Evolutionary conservation across 2,329 filamentous ascomycete genomes (phyloP).

Genomic region (Phoma sp.): DNA sequence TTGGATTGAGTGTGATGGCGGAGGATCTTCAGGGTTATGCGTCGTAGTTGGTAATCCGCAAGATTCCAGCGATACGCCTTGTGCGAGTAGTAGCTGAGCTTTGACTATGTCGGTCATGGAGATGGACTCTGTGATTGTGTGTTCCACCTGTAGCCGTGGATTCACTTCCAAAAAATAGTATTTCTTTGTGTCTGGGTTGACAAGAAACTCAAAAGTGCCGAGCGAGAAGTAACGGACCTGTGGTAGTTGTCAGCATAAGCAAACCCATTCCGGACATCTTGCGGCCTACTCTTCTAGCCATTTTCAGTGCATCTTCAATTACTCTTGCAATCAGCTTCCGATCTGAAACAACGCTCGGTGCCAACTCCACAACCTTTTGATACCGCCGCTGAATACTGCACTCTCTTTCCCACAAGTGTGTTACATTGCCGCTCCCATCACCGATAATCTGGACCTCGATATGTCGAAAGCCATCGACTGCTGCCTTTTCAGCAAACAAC

Average conservation of each 20-base stretch:
- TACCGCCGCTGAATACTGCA: constrained; percentile 66
- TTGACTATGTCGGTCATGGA: constrained; percentile 62
- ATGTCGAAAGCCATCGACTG: constrained; percentile 65
- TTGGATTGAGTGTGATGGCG: constrained; percentile 59
- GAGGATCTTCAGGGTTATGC: constrained; percentile 44
- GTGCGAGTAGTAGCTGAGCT: constrained; percentile 61
- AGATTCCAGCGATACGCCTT: constrained; percentile 54
- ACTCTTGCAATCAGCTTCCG: constrained; percentile 56
- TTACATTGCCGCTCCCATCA: constrained; percentile 59
- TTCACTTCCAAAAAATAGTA: constrained; percentile 69
- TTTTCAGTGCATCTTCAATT: constrained; percentile 61
- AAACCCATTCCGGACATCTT: background rate
- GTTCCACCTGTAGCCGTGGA: constrained; percentile 66
- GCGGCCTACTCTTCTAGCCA: constrained; percentile 54
- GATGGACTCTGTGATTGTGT: constrained; percentile 66
- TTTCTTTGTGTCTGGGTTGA: constrained; percentile 56
- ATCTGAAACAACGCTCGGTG: constrained; percentile 59
- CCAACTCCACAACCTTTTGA: constrained; percentile 67
- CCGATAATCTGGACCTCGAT: constrained; percentile 68
- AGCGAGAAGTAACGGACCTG: constrained; percentile 63
- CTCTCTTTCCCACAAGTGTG: constrained; percentile 66
- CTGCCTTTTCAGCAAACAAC: constrained; percentile 69
- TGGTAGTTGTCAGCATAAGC: background rate
- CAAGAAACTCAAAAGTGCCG: constrained; percentile 70
- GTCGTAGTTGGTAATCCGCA: constrained; percentile 39